Base-by-base conservation (phyloP, 768 basidiomycete species). In the Tricholoma terreum region DNA sequence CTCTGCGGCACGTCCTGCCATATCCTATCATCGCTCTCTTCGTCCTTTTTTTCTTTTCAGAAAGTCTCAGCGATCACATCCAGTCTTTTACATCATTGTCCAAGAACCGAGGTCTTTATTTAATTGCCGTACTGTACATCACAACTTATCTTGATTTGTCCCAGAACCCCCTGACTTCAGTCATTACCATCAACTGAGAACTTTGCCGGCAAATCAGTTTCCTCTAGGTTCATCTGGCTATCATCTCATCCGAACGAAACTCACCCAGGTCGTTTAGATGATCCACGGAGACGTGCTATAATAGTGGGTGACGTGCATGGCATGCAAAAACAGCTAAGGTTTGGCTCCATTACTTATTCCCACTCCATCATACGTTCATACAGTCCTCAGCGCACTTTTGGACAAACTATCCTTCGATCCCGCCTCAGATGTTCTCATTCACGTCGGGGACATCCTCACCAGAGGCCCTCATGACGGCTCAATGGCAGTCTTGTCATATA, bases 221-320 rank as follows among this genome's bases (percentile, higher is more conserved):
- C 84, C 86, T 31, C 69, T 80, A 60, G 72, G 87, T 88, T 59
- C 55, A 67, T 48, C n/a, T 6, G 17, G 24, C 27, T 33, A 50
- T 17, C 40, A 50, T 34, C 38, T 7, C 27, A 14, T 11, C 24
- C 6, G 1, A 30, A 14, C 5, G 10, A 21, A 21, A 15, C 42
- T 46, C 49, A 54, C 27, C 21, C 40, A 9, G 36, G 10, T 17
- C 19, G 36, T 15, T 21, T 50, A 89, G 89, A 80, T 56, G 75
- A 81, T 12, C 69, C 78, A 3, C 64, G 72, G 24, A 76, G 69
- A 60, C 84, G 92, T 14, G 75, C 89, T 24, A 83, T 98, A 42
- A 72, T 93, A 58, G 75, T 97, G 11, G 95, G 94, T 7, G 95
- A 98, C 64, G 78, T 97, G 6, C 95, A 98, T 76, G 92, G 91